Percentiles rank a stretch among this genome's conserved stretches.
These are phyloP conservation scores for Colletotrichum sp. DNA, from an alignment of 2,329 filamentous ascomycete species.

Conservation along the genomic window DNA sequence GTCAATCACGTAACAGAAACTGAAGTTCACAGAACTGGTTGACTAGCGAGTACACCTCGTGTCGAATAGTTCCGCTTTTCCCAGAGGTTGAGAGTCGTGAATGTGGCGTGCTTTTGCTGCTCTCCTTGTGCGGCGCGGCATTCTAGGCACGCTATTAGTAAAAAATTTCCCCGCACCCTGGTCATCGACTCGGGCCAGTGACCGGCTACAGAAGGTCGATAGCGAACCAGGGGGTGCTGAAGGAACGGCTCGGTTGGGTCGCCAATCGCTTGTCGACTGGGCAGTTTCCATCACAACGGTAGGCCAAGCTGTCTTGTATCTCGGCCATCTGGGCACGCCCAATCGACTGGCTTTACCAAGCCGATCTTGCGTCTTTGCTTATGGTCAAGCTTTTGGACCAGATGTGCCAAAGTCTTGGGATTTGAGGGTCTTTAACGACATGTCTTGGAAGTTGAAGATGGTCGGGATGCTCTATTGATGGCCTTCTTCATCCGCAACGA, in stretches of 20 bases:
- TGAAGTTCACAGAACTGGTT: not conserved
- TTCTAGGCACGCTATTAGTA: not conserved
- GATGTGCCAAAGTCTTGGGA: not conserved
- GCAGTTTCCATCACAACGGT: not conserved
- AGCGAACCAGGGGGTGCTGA: not conserved
- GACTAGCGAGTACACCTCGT: not conserved
- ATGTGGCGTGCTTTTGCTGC: not conserved
- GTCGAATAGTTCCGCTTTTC: constrained; percentile 6
- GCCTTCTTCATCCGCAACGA: not conserved
- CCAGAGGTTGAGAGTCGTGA: not conserved
- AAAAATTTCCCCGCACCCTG: constrained; percentile 1
- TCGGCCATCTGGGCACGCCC: constrained; percentile 3
- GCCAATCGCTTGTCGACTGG: constrained; percentile 6
- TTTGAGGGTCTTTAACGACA: not conserved
- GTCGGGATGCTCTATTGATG: not conserved
- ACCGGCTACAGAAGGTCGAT: not conserved
- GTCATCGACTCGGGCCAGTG: not conserved
- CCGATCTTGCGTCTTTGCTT: not conserved
- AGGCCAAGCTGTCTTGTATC: constrained; percentile 9
- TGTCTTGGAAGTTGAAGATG: constrained; percentile 3
- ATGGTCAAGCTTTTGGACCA: constrained; percentile 8
- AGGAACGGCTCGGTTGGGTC: constrained; percentile 6
- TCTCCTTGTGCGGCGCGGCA: not conserved
- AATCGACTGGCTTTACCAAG: constrained; percentile 1
- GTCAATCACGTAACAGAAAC: constrained; percentile 17